A percentile compares a stretch with the other conserved stretches of the same genome.
phyloP scores from a whole-genome alignment of 1,284 basidiomycete genomes.

The Heterobasidion irregulare region DNA sequence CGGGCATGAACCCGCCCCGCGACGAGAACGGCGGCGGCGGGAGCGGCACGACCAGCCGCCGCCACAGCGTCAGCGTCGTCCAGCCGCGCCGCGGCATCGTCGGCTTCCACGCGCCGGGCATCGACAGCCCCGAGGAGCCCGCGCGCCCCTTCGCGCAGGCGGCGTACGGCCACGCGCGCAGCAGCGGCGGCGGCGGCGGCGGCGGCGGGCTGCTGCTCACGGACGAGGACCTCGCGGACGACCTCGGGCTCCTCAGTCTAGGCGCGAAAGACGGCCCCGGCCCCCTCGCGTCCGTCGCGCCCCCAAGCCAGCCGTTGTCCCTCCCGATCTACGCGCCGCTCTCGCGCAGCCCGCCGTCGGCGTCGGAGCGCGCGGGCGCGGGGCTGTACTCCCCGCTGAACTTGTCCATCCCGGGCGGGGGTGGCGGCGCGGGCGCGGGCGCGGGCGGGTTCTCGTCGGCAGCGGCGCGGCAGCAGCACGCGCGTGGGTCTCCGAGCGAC shows the following conservation, averaged over 20 bases:
- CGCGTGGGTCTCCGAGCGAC: conserved; percentile 53
- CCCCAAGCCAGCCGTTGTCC: conserved; percentile 52
- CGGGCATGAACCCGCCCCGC: conserved; percentile 49
- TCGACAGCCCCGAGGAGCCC: conserved; percentile 37
- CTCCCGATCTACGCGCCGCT: conserved; percentile 66
- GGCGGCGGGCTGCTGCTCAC: conserved; percentile 56
- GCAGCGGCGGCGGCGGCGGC: too few relatives aligned
- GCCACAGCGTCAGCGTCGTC: conserved; percentile 83
- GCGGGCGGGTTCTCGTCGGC: conserved; percentile 28
- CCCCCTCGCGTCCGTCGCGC: conserved; percentile 31
- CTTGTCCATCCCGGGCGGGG: conserved; percentile 39
- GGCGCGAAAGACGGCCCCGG: conserved; percentile 32
- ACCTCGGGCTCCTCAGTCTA: conserved; percentile 59
- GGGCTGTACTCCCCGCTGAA: conserved; percentile 44
- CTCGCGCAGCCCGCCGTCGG: conserved; percentile 50
- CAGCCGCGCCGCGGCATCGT: conserved; percentile 62
- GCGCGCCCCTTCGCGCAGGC: conserved; percentile 22
- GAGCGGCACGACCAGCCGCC: conserved; percentile 75
- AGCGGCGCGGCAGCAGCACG: conserved; percentile 42
- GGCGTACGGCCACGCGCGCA: conserved; percentile 13
- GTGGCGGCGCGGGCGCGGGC: too few relatives aligned
- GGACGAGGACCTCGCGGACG: conserved; percentile 74
- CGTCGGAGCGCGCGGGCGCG: conserved; percentile 27
- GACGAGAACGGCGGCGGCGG: conserved; percentile 52
- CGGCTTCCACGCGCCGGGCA: conserved; percentile 55